Conservation (phyloP, 1,284 basidiomycete species). For the Fomitopsis pinicola region DNA sequence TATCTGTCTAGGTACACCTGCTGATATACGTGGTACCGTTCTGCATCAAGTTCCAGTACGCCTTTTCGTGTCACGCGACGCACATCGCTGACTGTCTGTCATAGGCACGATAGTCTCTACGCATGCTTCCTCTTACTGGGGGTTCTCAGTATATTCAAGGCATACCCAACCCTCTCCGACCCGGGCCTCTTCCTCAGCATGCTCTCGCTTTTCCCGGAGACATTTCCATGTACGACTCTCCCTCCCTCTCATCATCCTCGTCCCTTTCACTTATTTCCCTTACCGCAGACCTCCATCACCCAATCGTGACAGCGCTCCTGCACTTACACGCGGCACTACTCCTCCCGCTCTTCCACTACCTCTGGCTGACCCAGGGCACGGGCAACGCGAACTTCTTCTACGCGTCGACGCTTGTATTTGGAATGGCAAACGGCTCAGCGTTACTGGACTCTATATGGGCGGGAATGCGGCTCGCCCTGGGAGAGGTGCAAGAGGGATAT, state of each 20-base stretch:
- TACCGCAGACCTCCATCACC: conserved; percentile 77
- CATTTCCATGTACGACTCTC: conserved; percentile 65
- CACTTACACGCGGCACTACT: conserved; percentile 85
- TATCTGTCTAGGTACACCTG: conserved; percentile 64
- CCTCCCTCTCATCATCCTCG: background rate
- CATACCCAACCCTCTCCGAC: conserved; percentile 90
- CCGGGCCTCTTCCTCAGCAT: conserved; percentile 83
- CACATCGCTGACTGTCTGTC: background rate
- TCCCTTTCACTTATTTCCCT: background rate
- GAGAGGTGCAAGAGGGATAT: conserved; percentile 47
- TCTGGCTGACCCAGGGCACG: conserved; percentile 91
- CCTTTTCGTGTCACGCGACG: conserved; percentile 1
- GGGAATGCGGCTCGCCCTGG: conserved; percentile 67
- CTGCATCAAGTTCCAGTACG: conserved; percentile 83
- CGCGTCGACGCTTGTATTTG: conserved; percentile 92
- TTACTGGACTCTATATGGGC: conserved; percentile 82
- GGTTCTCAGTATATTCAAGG: conserved; percentile 82
- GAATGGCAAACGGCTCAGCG: conserved; percentile 80
- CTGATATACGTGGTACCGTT: conserved; percentile 83
- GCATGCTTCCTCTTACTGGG: conserved; percentile 77
- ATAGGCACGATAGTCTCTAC: conserved; percentile 81
- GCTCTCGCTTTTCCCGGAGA: conserved; percentile 80
- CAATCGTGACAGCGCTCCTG: conserved; percentile 81
- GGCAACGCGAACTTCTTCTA: conserved; percentile 99
- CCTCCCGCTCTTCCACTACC: conserved; percentile 86